Percentiles rank a stretch among this genome's conserved stretches.
Conservation (phyloP, 371 early-diverging fungal species). For the Thermomucor indicae-seudaticae region DNA sequence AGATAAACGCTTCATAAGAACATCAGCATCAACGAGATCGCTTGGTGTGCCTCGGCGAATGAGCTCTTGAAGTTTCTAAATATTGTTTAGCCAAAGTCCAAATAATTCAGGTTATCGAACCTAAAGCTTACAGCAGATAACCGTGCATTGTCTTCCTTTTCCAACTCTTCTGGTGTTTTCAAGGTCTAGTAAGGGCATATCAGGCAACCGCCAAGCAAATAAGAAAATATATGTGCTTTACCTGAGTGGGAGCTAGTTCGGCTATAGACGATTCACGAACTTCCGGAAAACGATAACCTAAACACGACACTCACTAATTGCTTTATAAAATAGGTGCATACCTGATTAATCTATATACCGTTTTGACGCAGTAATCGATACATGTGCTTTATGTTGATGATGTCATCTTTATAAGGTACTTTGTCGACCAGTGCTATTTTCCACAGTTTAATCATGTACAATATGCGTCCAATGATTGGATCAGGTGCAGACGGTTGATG, state of each 20-base stretch:
- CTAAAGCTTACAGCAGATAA: conserved; percentile 71
- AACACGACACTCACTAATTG: too few species aligned
- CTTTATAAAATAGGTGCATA: not conserved
- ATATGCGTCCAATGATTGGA: conserved; percentile 73
- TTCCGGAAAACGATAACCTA: conserved; percentile 88
- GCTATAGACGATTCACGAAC: conserved; percentile 60
- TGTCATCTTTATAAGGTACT: conserved; percentile 85
- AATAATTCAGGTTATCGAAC: not conserved
- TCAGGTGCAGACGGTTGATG: conserved; percentile 31
- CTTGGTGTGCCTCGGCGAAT: conserved; percentile 77
- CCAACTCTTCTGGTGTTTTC: conserved; percentile 88
- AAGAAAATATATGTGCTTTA: conserved; percentile 11
- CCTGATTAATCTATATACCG: too few species aligned
- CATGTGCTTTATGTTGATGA: conserved; percentile 90
- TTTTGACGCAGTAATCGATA: conserved; percentile 80
- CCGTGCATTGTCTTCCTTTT: conserved; percentile 86
- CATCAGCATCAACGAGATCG: conserved; percentile 89
- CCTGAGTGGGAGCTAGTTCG: conserved; percentile 58
- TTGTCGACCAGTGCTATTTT: conserved; percentile 75
- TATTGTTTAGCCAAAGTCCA: not conserved
- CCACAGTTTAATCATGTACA: conserved; percentile 94
- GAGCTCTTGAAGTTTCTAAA: conserved; percentile 92
- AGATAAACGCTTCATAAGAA: conserved; percentile 93
- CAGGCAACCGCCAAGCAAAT: conserved; percentile 2
- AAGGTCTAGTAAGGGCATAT: conserved; percentile 35